Conservation (phyloP, 768 basidiomycete genomes). For the Russula vinacea region DNA sequence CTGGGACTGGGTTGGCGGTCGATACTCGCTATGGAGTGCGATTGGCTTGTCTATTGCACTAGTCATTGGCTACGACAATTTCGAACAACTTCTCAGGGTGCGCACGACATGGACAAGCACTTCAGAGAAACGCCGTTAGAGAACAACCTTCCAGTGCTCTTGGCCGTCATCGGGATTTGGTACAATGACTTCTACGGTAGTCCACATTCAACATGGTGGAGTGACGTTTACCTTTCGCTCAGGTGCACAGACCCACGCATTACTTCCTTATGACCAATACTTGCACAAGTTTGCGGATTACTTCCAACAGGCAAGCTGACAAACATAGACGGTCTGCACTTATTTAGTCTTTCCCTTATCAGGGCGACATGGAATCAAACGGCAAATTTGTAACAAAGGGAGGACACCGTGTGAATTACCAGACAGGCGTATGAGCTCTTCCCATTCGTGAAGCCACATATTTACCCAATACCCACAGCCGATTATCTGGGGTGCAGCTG, state of each 20-base stretch:
- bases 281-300: constrained; percentile 99
- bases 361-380: constrained; percentile 99
- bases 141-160: constrained; percentile 85
- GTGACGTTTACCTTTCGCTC: constrained; percentile 6
- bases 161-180: constrained; percentile 92
- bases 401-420: constrained; percentile 89
- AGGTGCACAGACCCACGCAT: constrained; percentile 91
- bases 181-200: constrained; percentile 96
- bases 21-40: constrained; percentile 98
- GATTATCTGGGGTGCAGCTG: constrained; percentile 98
- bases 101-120: constrained; percentile 97
- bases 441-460: constrained; percentile 4
- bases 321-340: background rate
- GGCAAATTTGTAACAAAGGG: constrained; percentile 95
- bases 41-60: constrained; percentile 95
- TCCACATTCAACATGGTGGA: constrained; percentile 1
- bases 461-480: constrained; percentile 49
- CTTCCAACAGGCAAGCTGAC: constrained; percentile 77
- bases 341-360: background rate
- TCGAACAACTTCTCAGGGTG: constrained; percentile 87
- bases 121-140: constrained; percentile 87
- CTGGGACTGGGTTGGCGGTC: constrained; percentile 99
- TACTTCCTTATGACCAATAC: constrained; percentile 98
- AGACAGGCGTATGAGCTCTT: constrained; percentile 75
- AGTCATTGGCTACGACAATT: constrained; percentile 91